Percentiles rank a stretch among this genome's conserved stretches.
phyloP scores from a whole-genome alignment of 2,329 filamentous ascomycete species.

The Fusarium sororula region DNA sequence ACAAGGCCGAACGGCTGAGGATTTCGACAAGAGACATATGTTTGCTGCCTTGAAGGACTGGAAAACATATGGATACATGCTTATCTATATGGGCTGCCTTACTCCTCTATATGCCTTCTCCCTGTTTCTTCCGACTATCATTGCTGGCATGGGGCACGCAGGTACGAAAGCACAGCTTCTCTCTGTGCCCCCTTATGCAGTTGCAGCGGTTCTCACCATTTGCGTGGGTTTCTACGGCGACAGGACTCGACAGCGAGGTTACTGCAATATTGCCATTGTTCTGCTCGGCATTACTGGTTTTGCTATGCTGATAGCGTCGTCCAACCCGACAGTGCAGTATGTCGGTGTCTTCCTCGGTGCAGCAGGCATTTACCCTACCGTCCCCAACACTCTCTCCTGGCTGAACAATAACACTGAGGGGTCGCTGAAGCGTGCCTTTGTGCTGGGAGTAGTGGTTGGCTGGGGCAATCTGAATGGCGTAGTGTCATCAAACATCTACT shows the following conservation, averaged over 20 bases:
- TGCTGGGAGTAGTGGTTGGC: background rate
- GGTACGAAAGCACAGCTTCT: background rate
- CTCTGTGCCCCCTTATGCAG: background rate
- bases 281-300: background rate
- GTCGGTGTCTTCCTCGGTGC: background rate
- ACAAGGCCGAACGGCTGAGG: background rate
- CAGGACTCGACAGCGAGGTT: background rate
- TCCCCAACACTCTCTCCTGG: background rate
- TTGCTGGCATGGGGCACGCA: background rate
- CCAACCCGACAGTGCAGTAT: background rate
- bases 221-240: background rate
- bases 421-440: background rate
- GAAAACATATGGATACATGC: background rate
- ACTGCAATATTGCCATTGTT: background rate
- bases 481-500: background rate
- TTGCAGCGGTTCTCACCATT: background rate
- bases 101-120: background rate
- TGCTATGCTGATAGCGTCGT: background rate
- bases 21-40: background rate
- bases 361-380: background rate
- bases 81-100: background rate
- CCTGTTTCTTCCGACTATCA: background rate
- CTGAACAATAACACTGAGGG: background rate
- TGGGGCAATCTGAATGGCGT: background rate
- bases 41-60: background rate